Evolutionary conservation across 1,284 basidiomycete species (phyloP).

Genomic region (Meira nashicola): DNA sequence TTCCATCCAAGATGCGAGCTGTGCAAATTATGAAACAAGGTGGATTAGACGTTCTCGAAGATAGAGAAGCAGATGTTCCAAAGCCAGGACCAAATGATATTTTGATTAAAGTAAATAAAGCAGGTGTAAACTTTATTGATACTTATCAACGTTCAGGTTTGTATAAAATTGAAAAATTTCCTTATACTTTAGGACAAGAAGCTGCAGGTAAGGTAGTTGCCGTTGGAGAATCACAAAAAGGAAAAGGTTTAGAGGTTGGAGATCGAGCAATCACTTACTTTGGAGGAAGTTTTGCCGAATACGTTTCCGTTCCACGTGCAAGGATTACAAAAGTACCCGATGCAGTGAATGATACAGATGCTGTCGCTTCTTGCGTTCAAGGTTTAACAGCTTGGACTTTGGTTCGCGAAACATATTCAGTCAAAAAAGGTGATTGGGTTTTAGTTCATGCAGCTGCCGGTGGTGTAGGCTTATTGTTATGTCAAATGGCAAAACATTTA

Average conservation of each 20-base stretch:
- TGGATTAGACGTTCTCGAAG: constrained; percentile 72
- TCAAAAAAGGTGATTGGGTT: constrained; percentile 63
- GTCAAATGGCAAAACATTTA: constrained; percentile 56
- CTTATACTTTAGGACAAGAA: constrained; percentile 74
- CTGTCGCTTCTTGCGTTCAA: constrained; percentile 68
- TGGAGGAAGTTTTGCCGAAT: constrained; percentile 68
- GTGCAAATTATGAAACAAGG: constrained; percentile 55
- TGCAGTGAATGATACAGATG: constrained; percentile 62
- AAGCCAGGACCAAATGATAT: constrained; percentile 64
- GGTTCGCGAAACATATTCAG: constrained; percentile 74
- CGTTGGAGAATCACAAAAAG: constrained; percentile 54
- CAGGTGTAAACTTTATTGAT: constrained; percentile 62
- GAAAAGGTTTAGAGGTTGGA: constrained; percentile 59
- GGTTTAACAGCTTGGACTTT: constrained; percentile 76
- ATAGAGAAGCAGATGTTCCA: constrained; percentile 63
- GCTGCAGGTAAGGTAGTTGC: constrained; percentile 69
- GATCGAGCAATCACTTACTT: constrained; percentile 62
- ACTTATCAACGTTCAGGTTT: constrained; percentile 58
- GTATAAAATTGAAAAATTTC: constrained; percentile 60
- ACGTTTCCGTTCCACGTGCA: constrained; percentile 66
- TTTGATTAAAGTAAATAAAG: constrained; percentile 66
- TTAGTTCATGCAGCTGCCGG: constrained; percentile 87
- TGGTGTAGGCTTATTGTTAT: constrained; percentile 59
- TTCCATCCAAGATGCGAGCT: constrained; percentile 3
- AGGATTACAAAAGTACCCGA: constrained; percentile 60